Evolutionary conservation across 1,284 basidiomycete genomes (phyloP), one percentile per base, ranked within the genome.

Genomic region (Mycena citricolor): DNA sequence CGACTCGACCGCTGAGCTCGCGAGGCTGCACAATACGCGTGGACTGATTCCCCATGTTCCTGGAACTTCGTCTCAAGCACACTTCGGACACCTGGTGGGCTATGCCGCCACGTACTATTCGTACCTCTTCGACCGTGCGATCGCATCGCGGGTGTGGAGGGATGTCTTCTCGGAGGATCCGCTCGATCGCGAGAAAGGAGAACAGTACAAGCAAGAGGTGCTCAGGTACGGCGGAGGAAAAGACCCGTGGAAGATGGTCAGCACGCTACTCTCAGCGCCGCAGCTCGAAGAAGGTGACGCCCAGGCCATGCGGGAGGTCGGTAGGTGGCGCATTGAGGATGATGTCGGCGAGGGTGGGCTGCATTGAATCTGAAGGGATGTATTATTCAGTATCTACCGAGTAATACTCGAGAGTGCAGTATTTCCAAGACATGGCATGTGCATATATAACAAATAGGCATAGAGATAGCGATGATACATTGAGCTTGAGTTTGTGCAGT

Each of bases 61-160:
- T 1, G 86, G 86, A 0, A 95, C 93, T 0, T 85, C 89, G 0
- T 94, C 93, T 75, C 95, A 99, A 60, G 93, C 91, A 0, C 90
- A 94, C 56, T 99, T 99, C 57, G 90, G 91, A 0, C 95, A 99
- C 62, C 69, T 99, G 5, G 95, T 91, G 58, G 94, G 94, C 1
- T 99, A 99, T 58, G 94, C 95, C 6, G 92, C 94, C 8, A 97
- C 92, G 1, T 99, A 99, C 66, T 99, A 99, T 61, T 94, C 92
- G 12, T 99, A 99, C 64, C 74, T 98, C 6, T 93, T 99, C 55
- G 97, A 98, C 58, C 81, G 94, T 4, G 93, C 93, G 3, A 97
- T 99, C 49, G 95, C 97, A 0, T 88, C 89, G 10, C 79, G 88
- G 28, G 83, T 98, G 1, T 99, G 92, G 88, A 66, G 71, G 10